phyloP scores from a whole-genome alignment of 805 yeast genomes.

The Debaryomyces hansenii region DNA sequence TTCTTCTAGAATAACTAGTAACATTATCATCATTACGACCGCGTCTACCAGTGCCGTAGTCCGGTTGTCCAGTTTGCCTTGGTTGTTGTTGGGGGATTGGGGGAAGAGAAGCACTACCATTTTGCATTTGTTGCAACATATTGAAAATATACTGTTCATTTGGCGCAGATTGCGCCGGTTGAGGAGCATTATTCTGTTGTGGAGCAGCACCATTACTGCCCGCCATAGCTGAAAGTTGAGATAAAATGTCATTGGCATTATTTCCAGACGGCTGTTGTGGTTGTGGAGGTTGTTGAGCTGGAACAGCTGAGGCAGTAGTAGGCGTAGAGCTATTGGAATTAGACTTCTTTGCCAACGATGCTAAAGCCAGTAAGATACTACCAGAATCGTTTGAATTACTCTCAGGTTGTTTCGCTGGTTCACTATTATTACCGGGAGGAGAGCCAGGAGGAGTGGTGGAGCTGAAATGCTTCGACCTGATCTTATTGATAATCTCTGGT shows the following conservation, averaged over 20 bases:
- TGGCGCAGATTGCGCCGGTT: constrained; percentile 16
- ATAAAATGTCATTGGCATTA: constrained; percentile 40
- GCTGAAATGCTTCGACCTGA: constrained; percentile 59
- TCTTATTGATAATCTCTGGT: constrained; percentile 50
- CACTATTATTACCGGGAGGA: constrained; percentile 43
- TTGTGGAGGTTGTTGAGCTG: constrained; percentile 11
- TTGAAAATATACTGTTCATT: constrained; percentile 46
- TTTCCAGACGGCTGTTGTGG: constrained; percentile 12
- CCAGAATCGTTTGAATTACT: constrained; percentile 49
- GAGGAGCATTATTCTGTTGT: constrained; percentile 10
- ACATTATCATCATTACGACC: constrained; percentile 18
- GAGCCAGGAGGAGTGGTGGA: constrained; percentile 70
- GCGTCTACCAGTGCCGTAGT: constrained; percentile 17
- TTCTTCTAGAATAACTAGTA: constrained; percentile 46
- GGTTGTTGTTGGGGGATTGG: constrained; percentile 14
- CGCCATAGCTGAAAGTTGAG: constrained; percentile 44
- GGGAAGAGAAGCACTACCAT: constrained; percentile 13
- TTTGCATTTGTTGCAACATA: constrained; percentile 54
- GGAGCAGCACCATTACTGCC: constrained; percentile 10
- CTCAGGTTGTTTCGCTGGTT: constrained; percentile 19
- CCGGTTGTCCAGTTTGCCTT: constrained; percentile 13
- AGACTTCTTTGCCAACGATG: constrained; percentile 54
- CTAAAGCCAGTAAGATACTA: constrained; percentile 68
- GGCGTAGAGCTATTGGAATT: constrained; percentile 32
- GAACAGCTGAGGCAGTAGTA: constrained; percentile 23